These are phyloP conservation scores for Atalantia buxifolia DNA, from an alignment of 345 rosid species.

Conservation along the genomic window DNA sequence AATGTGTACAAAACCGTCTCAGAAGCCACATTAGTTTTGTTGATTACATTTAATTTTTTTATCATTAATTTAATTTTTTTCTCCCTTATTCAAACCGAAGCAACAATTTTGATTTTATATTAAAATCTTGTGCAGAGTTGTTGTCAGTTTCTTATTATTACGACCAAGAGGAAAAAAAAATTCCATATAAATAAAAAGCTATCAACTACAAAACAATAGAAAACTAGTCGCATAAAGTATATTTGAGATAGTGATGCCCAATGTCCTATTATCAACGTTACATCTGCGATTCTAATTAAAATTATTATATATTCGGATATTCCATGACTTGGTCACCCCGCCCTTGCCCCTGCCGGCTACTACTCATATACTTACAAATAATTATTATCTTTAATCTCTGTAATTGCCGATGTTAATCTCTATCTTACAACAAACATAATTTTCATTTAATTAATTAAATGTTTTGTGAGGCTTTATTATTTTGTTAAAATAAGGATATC, in stretches of 20 bases:
- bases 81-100: too few species aligned
- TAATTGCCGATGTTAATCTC: slow-evolving; percentile 12
- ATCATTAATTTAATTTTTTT: too few species aligned
- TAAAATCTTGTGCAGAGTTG: too few species aligned
- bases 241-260: not conserved
- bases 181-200: too few species aligned
- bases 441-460: not conserved
- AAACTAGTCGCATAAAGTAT: not conserved
- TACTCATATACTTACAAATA: not conserved
- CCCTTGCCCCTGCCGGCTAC: slow-evolving; percentile 19
- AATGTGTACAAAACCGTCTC: too few species aligned
- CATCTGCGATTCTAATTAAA: not conserved
- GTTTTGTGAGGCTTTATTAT: too few species aligned
- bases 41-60: too few species aligned
- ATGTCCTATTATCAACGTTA: not conserved
- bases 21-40: too few species aligned
- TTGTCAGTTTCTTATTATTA: too few species aligned
- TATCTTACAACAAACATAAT: not conserved
- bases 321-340: not conserved
- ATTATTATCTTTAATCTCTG: not conserved
- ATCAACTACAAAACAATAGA: not conserved
- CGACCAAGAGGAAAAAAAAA: too few species aligned
- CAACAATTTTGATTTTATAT: too few species aligned
- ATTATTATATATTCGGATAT: not conserved
- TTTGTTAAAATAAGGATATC: too few species aligned